phyloP scores from a whole-genome alignment of 1,139 yeast genomes.

The Protomyces lactucae-debilis region DNA sequence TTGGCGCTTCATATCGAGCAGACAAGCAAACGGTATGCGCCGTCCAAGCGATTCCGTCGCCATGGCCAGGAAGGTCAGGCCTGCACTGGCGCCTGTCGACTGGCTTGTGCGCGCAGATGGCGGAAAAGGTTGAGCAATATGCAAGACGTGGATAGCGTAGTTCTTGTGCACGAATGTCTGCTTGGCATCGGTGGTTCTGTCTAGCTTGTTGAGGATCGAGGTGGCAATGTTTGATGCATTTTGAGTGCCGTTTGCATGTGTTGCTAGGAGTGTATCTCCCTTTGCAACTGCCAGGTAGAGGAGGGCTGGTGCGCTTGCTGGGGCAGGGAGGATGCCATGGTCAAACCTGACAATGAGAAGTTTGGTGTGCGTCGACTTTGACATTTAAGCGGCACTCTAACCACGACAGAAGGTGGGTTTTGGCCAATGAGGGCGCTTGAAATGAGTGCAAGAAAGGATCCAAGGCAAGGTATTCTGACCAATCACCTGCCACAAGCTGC shows the following conservation, averaged over 20 bases:
- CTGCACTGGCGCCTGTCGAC: slow-evolving; percentile 27
- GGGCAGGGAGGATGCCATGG: neutral
- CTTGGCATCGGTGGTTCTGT: slow-evolving; percentile 4
- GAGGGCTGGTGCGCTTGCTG: neutral
- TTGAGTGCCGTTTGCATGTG: slow-evolving; percentile 22
- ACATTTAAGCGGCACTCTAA: too few species aligned
- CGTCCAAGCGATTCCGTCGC: slow-evolving; percentile 37
- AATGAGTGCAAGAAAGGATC: too few species aligned
- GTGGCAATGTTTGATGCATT: slow-evolving; percentile 12
- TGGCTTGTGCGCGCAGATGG: slow-evolving; percentile 34
- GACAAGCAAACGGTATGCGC: slow-evolving; percentile 39
- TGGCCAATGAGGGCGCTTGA: too few species aligned
- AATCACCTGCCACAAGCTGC: too few species aligned
- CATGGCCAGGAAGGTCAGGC: slow-evolving; percentile 39
- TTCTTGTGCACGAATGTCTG: slow-evolving; percentile 39
- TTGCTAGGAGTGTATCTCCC: slow-evolving; percentile 17
- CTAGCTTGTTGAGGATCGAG: slow-evolving; percentile 18
- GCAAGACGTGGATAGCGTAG: slow-evolving; percentile 40
- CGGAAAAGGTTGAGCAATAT: slow-evolving; percentile 32
- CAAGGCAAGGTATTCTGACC: too few species aligned
- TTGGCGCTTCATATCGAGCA: slow-evolving; percentile 37
- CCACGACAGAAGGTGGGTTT: too few species aligned
- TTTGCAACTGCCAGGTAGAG: slow-evolving; percentile 16
- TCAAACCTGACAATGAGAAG: too few species aligned
- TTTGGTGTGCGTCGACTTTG: too few species aligned